phyloP scores from a whole-genome alignment of 306 rosid species.

The Pterocarpus santalinus region DNA sequence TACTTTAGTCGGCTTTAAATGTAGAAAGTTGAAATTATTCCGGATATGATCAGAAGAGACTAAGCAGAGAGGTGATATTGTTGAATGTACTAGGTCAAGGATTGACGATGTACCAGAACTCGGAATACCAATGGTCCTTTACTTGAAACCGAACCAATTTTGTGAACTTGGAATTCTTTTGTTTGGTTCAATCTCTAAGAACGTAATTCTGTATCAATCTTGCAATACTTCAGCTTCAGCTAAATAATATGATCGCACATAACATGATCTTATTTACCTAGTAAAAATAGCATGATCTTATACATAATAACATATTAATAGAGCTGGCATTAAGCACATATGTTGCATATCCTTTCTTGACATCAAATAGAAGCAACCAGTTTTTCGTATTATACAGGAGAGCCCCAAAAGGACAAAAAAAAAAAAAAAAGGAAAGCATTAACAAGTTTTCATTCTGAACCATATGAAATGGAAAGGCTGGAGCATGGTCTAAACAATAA shows the following conservation, averaged over 20 bases:
- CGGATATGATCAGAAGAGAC: conserved; percentile 13
- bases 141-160: background rate
- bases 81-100: background rate
- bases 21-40: background rate
- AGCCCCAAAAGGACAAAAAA: background rate
- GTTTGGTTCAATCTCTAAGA: background rate
- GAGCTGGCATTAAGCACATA: conserved; percentile 19
- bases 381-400: background rate
- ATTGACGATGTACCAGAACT: background rate
- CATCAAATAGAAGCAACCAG: conserved; percentile 14
- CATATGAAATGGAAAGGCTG: background rate
- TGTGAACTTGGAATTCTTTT: background rate
- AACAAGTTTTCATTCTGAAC: background rate
- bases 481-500: background rate
- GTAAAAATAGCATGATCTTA: too few species aligned
- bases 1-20: conserved; percentile 25
- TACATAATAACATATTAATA: background rate
- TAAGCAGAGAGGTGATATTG: conserved; percentile 22
- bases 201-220: background rate
- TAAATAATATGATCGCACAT: background rate
- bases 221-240: background rate
- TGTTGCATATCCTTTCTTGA: background rate
- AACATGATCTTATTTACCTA: background rate
- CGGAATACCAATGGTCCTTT: background rate
- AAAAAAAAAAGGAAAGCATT: background rate